Conservation (phyloP, 1,284 basidiomycete species). For the Ustilago xerochloae region DNA sequence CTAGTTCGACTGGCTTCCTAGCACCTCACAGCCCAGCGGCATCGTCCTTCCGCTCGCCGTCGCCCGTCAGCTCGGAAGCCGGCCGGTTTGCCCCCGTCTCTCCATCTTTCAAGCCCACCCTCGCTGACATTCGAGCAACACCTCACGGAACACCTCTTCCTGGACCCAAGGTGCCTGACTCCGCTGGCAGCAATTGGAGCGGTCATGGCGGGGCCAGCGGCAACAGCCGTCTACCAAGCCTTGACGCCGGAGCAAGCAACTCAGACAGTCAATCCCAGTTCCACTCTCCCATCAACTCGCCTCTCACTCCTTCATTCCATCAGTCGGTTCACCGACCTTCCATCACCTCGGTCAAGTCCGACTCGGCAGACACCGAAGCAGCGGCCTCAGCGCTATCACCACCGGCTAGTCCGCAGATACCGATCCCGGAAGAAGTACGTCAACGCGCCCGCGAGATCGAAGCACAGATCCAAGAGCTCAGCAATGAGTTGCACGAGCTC, state of each 20-base stretch:
- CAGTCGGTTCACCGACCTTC: constrained; percentile 13
- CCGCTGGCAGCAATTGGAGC: constrained; percentile 45
- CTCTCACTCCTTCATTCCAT: constrained; percentile 44
- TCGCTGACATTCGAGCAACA: constrained; percentile 33
- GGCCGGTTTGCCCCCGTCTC: constrained; percentile 1
- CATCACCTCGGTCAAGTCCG: background rate
- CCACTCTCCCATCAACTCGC: constrained; percentile 41
- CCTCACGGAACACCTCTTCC: constrained; percentile 34
- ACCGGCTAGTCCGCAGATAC: constrained; percentile 21
- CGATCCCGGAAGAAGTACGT: constrained; percentile 40
- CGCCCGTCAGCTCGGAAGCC: constrained; percentile 17
- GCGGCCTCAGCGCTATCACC: constrained; percentile 6
- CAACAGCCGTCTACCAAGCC: constrained; percentile 29
- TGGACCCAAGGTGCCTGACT: constrained; percentile 34
- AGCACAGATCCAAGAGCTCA: constrained; percentile 43
- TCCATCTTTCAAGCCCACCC: constrained; percentile 18
- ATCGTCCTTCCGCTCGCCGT: constrained; percentile 27
- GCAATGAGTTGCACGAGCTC: constrained; percentile 45
- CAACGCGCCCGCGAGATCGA: constrained; percentile 49
- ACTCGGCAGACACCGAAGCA: constrained; percentile 1
- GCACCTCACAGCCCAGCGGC: constrained; percentile 33
- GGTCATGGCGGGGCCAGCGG: constrained; percentile 11
- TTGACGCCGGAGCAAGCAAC: constrained; percentile 39
- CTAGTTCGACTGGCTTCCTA: constrained; percentile 34
- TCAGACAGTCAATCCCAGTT: constrained; percentile 41